Evolutionary conservation across 2,329 filamentous ascomycete genomes (phyloP), one percentile per base, ranked within the genome.

Genomic region (Cytospora schulzeri): DNA sequence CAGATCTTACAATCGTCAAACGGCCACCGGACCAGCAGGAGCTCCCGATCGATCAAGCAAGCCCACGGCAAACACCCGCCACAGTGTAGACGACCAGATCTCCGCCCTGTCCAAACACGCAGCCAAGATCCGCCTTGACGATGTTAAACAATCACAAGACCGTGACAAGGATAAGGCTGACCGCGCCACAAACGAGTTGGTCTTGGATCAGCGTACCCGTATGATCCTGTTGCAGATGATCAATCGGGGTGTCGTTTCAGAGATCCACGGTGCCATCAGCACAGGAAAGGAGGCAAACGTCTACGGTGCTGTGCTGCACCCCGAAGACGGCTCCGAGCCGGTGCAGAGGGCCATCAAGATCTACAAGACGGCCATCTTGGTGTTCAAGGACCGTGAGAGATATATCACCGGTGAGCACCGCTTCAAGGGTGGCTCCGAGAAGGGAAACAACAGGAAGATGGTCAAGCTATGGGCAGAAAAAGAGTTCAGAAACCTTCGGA

Each of bases 401-500:
- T 99, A 99, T 77, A 95, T 99, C 68, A 91, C 90, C 0, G 95
- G 95, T 69, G 95, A 99, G 78, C 93, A 93, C 78, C 85, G 95
- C 28, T 99, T 99, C 82, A 87, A 92, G 70, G 85, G 88, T 67
- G 94, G 94, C 57, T 95, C 94, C 75, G 95, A 94, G 79, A 98
- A 97, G 81, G 91, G 91, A 69, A 96, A 93, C 78, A 97, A 93
- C 79, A 87, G 93, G 57, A 93, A 94, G 70, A 98, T 98, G 94
- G 94, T 99, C 70, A 96, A 97, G 77, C 83, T 97, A 28, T 99
- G 95, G 95, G 96, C 96, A 0, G 94, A 99, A 79, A 99, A 99
- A 79, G 95, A 99, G 79, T 96, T 96, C 80, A 87, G 95, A 51
- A 99, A 99, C 77, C 78, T 99, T 72, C 89, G 92, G 70, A 85